Base-by-base conservation (phyloP, 164 flowering plant genomes). In the Aristolochia fimbriata region DNA sequence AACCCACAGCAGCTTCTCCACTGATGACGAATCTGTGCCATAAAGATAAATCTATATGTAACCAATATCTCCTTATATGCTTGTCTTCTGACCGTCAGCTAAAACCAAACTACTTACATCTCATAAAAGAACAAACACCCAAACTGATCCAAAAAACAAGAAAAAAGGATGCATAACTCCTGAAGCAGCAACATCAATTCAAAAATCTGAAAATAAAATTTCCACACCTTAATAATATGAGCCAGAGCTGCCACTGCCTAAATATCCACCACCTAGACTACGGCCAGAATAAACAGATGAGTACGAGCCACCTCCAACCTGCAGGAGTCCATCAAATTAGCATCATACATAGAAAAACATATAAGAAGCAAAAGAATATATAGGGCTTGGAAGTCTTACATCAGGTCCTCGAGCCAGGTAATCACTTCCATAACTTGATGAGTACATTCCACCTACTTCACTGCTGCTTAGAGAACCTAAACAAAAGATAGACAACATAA, bases 221-320 rank as follows among this genome's bases (percentile, higher is more conserved):
- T 14, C 68, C 71, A 59, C 71, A 88, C 94, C 88, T 87, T 77
- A 92, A 57, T 92, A 89, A 69, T 92, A 88, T 16, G 96, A 85
- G 23, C 84, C 75, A 55, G 83, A 81, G 55, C 89, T 77, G 68
- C 97, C 67, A 57, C 82, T 61, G 22, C 94, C 92, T 74, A 88
- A 73, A 75, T 91, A 91, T 62, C 86, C 71, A 67, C 83, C 76
- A 62, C 91, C 83, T 66, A 74, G 60, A 24, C 88, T 73, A 62
- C 96, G 96, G 57, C 88, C 68, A 50, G 96, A 74, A 67, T 92
- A 89, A 30, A 87, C 51, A 8, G 96, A 87, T 33, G 98, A 89
- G 73, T 92, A 88, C 55, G 98, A 87, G 67, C 88, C 73, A 56
- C 86, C 78, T 68, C 87, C 85, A 68, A 77, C 96, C 96, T 92